Percentiles rank a stretch among this genome's conserved stretches.
These are phyloP conservation scores for Barnettozyma hawaiiensis DNA, from an alignment of 1,139 yeast genomes.

Conservation along the genomic window DNA sequence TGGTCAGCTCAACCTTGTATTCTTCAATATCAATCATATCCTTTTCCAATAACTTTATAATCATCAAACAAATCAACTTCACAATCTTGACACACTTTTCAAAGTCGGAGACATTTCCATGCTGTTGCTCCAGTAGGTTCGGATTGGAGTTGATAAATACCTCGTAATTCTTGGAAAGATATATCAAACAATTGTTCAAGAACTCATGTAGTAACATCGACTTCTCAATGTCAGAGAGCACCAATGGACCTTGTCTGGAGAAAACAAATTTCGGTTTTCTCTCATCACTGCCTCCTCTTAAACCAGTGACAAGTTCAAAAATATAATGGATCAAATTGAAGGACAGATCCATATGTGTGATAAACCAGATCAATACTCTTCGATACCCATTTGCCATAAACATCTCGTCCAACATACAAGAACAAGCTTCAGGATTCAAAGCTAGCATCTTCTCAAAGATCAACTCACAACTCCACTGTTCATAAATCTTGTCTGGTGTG, in stretches of 20 bases:
- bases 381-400: constrained; percentile 60
- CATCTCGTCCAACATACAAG: constrained; percentile 59
- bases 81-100: constrained; percentile 45
- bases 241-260: constrained; percentile 50
- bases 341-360: constrained; percentile 52
- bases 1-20: constrained; percentile 51
- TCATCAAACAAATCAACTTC: constrained; percentile 55
- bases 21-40: constrained; percentile 44
- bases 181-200: constrained; percentile 48
- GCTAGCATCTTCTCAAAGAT: constrained; percentile 39
- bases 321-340: constrained; percentile 55
- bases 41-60: constrained; percentile 42
- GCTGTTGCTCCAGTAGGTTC: neutral
- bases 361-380: constrained; percentile 58
- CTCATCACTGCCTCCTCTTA: constrained; percentile 38
- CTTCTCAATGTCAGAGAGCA: constrained; percentile 50
- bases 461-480: constrained; percentile 36
- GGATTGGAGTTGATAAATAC: constrained; percentile 12
- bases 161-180: constrained; percentile 35
- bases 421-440: constrained; percentile 41
- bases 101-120: constrained; percentile 21
- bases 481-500: constrained; percentile 47
- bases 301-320: constrained; percentile 51
- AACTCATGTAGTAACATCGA: constrained; percentile 69
- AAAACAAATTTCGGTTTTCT: constrained; percentile 33